Percentiles rank a stretch among this genome's conserved stretches.
Evolutionary conservation across 768 basidiomycete species (phyloP).

Genomic region (Leucogyrophana mollusca): DNA sequence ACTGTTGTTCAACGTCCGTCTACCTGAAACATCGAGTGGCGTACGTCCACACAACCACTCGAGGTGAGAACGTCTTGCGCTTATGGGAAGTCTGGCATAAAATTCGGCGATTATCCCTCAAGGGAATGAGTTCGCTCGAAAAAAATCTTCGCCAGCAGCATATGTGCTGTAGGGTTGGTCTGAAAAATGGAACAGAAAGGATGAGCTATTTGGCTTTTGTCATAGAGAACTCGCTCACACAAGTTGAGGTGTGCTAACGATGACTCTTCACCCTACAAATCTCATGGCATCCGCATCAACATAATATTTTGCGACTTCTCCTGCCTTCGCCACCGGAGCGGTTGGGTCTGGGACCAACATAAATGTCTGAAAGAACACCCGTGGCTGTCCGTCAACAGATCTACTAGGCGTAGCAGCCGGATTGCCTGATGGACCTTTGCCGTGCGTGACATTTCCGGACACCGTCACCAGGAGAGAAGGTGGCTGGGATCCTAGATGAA

Average conservation of each 20-base stretch:
- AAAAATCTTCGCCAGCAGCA: too few species aligned
- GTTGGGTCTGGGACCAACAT: slow-evolving; percentile 77
- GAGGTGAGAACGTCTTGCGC: too few species aligned
- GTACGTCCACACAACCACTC: too few species aligned
- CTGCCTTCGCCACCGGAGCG: slow-evolving; percentile 60
- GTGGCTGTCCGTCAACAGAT: slow-evolving; percentile 71
- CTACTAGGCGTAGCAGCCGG: slow-evolving; percentile 46
- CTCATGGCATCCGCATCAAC: slow-evolving; percentile 76
- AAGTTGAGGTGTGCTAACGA: too few species aligned
- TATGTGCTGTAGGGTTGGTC: too few species aligned
- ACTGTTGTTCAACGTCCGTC: not conserved
- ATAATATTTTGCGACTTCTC: slow-evolving; percentile 81
- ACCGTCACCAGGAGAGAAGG: slow-evolving; percentile 79
- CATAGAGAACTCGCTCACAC: too few species aligned
- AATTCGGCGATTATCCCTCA: too few species aligned
- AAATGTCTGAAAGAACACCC: slow-evolving; percentile 87
- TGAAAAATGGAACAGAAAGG: too few species aligned
- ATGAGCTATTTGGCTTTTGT: too few species aligned
- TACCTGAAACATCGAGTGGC: slow-evolving; percentile 80
- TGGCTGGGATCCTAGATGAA: slow-evolving; percentile 61
- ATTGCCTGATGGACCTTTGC: slow-evolving; percentile 57
- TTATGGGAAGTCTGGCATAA: too few species aligned
- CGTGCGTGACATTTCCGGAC: slow-evolving; percentile 77
- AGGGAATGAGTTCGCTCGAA: too few species aligned
- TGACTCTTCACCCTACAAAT: slow-evolving; percentile 87